These are phyloP conservation scores for Diaporthe citrichinensis DNA, from an alignment of 2,329 filamentous ascomycete genomes.

Conservation along the genomic window DNA sequence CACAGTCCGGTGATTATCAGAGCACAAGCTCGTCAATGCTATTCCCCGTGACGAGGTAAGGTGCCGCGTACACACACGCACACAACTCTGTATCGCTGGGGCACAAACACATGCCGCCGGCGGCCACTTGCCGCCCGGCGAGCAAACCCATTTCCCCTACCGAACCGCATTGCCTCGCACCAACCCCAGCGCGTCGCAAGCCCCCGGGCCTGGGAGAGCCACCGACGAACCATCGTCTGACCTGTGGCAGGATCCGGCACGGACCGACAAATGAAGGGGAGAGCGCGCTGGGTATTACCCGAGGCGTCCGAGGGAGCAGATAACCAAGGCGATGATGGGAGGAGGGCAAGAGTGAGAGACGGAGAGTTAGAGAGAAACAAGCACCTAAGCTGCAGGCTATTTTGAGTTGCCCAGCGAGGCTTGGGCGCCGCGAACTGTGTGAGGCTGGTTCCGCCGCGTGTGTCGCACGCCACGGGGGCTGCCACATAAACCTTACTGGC, in stretches of 20 bases:
- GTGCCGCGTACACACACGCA: neutral
- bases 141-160: neutral
- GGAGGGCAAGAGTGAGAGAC: no score
- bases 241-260: conserved; percentile 16
- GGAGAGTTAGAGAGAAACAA: no score
- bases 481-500: neutral
- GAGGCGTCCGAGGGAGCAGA: no score
- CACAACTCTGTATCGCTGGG: neutral
- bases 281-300: neutral
- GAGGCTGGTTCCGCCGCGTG: conserved; percentile 5
- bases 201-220: neutral
- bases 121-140: conserved; percentile 30
- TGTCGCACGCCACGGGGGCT: neutral
- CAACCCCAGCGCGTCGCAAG: conserved; percentile 5
- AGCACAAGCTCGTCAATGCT: conserved; percentile 1
- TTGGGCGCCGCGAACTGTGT: neutral
- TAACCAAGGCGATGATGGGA: no score
- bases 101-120: conserved; percentile 6
- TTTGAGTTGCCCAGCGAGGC: conserved; percentile 19
- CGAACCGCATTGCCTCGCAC: neutral
- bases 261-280: conserved; percentile 15
- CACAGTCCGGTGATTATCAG: neutral
- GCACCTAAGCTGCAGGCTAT: neutral
- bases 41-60: neutral
- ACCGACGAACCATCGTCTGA: conserved; percentile 15